Evolutionary conservation across 768 basidiomycete species (phyloP).

Genomic region (Rhodocollybia butyracea): DNA sequence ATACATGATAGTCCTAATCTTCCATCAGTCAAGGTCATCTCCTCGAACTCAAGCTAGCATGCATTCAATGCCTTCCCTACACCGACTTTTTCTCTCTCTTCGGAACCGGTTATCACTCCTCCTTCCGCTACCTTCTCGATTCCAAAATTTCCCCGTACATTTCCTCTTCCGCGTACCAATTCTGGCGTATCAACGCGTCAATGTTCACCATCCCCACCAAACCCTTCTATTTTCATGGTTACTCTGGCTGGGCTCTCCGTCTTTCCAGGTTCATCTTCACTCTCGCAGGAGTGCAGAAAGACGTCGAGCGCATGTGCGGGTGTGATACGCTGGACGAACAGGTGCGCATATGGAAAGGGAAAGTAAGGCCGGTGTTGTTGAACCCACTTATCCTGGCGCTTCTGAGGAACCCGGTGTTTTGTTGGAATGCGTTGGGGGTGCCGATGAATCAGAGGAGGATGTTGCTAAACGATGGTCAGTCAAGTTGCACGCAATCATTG

Average conservation of each 20-base stretch:
- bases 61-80: slow-evolving; percentile 51
- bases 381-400: slow-evolving; percentile 55
- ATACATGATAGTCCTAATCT: neutral
- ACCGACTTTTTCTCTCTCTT: slow-evolving; percentile 66
- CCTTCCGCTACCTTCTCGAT: slow-evolving; percentile 61
- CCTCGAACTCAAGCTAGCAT: slow-evolving; percentile 75
- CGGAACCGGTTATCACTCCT: slow-evolving; percentile 56
- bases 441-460: slow-evolving; percentile 66
- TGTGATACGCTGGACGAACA: slow-evolving; percentile 56
- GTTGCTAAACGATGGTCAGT: slow-evolving; percentile 48
- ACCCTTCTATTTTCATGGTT: slow-evolving; percentile 68
- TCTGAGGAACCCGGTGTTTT: slow-evolving; percentile 52
- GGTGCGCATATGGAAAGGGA: slow-evolving; percentile 56
- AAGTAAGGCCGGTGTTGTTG: slow-evolving; percentile 59
- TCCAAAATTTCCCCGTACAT: slow-evolving; percentile 60
- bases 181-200: slow-evolving; percentile 64
- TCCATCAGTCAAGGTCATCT: slow-evolving; percentile 64
- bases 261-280: slow-evolving; percentile 56
- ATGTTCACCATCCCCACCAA: slow-evolving; percentile 38
- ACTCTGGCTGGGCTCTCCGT: slow-evolving; percentile 65
- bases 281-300: slow-evolving; percentile 53
- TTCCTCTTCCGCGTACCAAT: slow-evolving; percentile 71
- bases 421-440: slow-evolving; percentile 80
- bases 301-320: slow-evolving; percentile 53
- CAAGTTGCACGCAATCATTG: neutral